phyloP scores from a whole-genome alignment of 345 rosid species.

The Arabidopsis thaliana region TAIR10.1 NC_003071.7:15179501-15180000 shows the following conservation, averaged over 20 bases:
- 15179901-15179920: slow-evolving; percentile 10
- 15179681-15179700: slow-evolving; percentile 36
- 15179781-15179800: slow-evolving; percentile 27
- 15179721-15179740: slow-evolving; percentile 37
- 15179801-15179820: slow-evolving; percentile 12
- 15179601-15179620: slow-evolving; percentile 28
- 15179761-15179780: slow-evolving; percentile 32
- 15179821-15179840: slow-evolving; percentile 7
- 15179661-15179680: slow-evolving; percentile 36
- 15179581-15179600: slow-evolving; percentile 27
- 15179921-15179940: slow-evolving; percentile 23
- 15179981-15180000: slow-evolving; percentile 32
- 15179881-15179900: slow-evolving; percentile 16
- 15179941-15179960: slow-evolving; percentile 39
- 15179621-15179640: slow-evolving; percentile 16
- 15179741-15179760: slow-evolving; percentile 39
- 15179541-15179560: slow-evolving; percentile 39
- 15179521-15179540: slow-evolving; percentile 37
- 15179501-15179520: slow-evolving; percentile 45
- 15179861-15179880: slow-evolving; percentile 7
- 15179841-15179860: slow-evolving; percentile 19
- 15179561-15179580: slow-evolving; percentile 31
- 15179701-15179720: slow-evolving; percentile 31
- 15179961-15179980: slow-evolving; percentile 39
- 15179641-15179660: slow-evolving; percentile 37